Evolutionary conservation across 495 filamentous ascomycete species (phyloP).

Genomic region (Chaetomium cochliodes): DNA sequence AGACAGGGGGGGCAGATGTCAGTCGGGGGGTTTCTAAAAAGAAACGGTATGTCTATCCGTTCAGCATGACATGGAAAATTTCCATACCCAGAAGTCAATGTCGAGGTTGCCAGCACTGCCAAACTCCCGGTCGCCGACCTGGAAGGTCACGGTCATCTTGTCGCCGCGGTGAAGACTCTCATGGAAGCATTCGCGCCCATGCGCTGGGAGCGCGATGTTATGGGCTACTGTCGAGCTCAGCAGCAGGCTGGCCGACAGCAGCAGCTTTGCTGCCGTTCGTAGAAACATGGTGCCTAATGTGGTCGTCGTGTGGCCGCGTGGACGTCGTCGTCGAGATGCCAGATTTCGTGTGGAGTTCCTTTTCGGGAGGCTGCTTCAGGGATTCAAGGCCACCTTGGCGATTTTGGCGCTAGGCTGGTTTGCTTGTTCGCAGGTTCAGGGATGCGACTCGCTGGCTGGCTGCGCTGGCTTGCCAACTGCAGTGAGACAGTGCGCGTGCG

Average conservation of each 20-base stretch:
- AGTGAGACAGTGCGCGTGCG: slow-evolving; percentile 6
- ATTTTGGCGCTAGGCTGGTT: slow-evolving; percentile 22
- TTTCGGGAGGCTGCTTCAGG: slow-evolving; percentile 18
- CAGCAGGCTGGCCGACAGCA: slow-evolving; percentile 63
- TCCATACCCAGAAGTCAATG: slow-evolving; percentile 92
- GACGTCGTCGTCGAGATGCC: slow-evolving; percentile 20
- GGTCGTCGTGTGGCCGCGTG: slow-evolving; percentile 9
- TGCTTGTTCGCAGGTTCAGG: not conserved
- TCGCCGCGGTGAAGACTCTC: slow-evolving; percentile 89
- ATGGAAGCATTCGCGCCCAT: slow-evolving; percentile 96
- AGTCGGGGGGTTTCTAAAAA: slow-evolving; percentile 13
- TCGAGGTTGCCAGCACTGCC: slow-evolving; percentile 92
- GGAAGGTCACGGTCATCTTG: slow-evolving; percentile 97
- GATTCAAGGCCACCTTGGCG: slow-evolving; percentile 35
- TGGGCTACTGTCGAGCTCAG: slow-evolving; percentile 68
- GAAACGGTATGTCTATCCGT: not conserved
- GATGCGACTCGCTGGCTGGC: slow-evolving; percentile 1
- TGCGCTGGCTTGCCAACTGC: not conserved
- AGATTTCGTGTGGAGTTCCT: slow-evolving; percentile 29
- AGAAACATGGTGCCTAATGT: slow-evolving; percentile 34
- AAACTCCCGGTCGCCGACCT: slow-evolving; percentile 96
- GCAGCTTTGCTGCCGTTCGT: slow-evolving; percentile 51
- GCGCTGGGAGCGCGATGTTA: slow-evolving; percentile 90
- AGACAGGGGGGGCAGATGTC: not conserved
- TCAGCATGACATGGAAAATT: not conserved